A percentile compares a stretch with the other conserved stretches of the same genome.
phyloP scores from a whole-genome alignment of 2,329 filamentous ascomycete species.

The Calonectria naviculata region DNA sequence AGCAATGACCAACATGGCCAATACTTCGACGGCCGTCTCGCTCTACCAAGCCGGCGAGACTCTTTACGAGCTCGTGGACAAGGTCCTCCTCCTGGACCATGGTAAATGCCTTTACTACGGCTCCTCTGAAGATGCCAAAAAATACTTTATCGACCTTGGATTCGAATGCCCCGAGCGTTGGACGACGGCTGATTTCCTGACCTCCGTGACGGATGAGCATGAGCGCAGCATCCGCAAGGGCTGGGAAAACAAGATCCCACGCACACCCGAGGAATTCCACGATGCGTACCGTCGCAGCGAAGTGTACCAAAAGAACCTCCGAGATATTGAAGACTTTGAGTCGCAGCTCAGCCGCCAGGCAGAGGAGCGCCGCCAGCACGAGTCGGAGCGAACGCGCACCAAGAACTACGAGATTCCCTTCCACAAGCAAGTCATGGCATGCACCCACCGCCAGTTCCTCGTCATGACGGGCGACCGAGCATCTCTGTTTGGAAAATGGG shows the following conservation, averaged over 20 bases:
- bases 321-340: conserved; percentile 72
- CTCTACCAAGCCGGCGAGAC: conserved; percentile 77
- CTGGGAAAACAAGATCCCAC: conserved; percentile 74
- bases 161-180: conserved; percentile 78
- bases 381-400: conserved; percentile 75
- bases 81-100: conserved; percentile 79
- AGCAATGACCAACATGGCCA: conserved; percentile 76
- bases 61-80: conserved; percentile 77
- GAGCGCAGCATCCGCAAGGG: conserved; percentile 76
- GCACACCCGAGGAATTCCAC: conserved; percentile 74
- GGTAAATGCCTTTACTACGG: conserved; percentile 82
- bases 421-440: conserved; percentile 74
- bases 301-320: conserved; percentile 68
- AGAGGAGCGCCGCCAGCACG: conserved; percentile 62
- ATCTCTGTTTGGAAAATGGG: conserved; percentile 82
- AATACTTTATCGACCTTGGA: conserved; percentile 78
- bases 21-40: conserved; percentile 77
- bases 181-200: conserved; percentile 82
- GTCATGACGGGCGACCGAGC: conserved; percentile 80
- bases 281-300: conserved; percentile 73
- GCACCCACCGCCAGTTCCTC: conserved; percentile 83
- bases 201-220: conserved; percentile 79
- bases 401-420: conserved; percentile 84
- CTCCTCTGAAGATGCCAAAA: conserved; percentile 68
- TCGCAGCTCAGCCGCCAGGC: conserved; percentile 66